Conservation (phyloP, 2,329 filamentous ascomycete species). For the Cryphonectria carpinicola region DNA sequence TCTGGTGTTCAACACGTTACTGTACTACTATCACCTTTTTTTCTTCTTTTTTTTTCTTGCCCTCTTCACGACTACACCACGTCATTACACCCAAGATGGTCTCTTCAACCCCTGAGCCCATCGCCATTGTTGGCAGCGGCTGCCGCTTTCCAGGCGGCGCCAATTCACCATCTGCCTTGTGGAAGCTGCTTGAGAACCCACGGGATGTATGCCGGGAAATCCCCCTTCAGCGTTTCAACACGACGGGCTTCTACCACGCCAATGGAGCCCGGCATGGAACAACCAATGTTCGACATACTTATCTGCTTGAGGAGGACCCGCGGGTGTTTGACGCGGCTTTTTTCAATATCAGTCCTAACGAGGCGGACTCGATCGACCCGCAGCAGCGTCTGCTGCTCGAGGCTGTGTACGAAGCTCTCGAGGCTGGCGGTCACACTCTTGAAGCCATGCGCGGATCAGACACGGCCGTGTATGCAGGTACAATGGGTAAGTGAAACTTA, state of each 20-base stretch:
- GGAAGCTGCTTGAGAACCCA: slow-evolving; percentile 38
- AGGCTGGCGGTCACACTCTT: slow-evolving; percentile 30
- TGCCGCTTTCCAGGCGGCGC: slow-evolving; percentile 45
- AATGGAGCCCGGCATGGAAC: slow-evolving; percentile 35
- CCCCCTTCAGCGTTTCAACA: slow-evolving; percentile 33
- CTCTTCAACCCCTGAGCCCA: slow-evolving; percentile 36
- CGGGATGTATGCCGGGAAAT: slow-evolving; percentile 33
- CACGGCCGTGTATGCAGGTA: slow-evolving; percentile 37
- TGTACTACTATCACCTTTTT: background rate
- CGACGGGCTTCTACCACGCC: slow-evolving; percentile 33
- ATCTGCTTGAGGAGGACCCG: slow-evolving; percentile 22
- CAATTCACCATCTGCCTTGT: slow-evolving; percentile 40
- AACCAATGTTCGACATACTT: slow-evolving; percentile 34
- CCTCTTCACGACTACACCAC: background rate
- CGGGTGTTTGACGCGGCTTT: slow-evolving; percentile 33
- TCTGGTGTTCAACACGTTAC: background rate
- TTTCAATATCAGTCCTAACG: slow-evolving; percentile 31
- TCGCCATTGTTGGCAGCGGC: slow-evolving; percentile 45
- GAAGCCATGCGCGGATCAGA: slow-evolving; percentile 31
- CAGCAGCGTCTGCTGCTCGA: slow-evolving; percentile 28
- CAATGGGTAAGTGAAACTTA: slow-evolving; percentile 20
- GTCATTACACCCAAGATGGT: background rate
- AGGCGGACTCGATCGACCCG: slow-evolving; percentile 30
- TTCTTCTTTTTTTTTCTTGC: too few species aligned
- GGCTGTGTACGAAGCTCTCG: slow-evolving; percentile 31